Evolutionary conservation across 495 filamentous ascomycete genomes (phyloP), one percentile per base, ranked within the genome.

Genomic region (Cetradonia linearis): DNA sequence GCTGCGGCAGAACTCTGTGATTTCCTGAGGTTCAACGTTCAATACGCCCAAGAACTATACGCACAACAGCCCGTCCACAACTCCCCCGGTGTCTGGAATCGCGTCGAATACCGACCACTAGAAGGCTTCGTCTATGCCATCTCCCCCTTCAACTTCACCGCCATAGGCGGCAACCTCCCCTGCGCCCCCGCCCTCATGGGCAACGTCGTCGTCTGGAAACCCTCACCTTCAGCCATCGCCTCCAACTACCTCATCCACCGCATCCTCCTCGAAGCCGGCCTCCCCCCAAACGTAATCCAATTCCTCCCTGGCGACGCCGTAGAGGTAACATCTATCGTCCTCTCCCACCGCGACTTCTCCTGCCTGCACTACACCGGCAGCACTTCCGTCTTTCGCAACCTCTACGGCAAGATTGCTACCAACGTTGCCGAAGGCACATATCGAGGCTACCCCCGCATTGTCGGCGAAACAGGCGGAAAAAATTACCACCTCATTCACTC

Each of bases 131-230:
- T 94, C 40, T 93, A 93, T 65, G 86, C 88, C 23, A 77, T 93
- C 70, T 86, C 84, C 23, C 89, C 89, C 13, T 94, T 94, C 78
- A 93, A 94, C 74, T 93, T 93, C 73, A 93, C 89, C 9, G 89
- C 89, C 54, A 85, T 94, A 61, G 88, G 82, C 10, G 89, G 85
- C 34, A 92, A 89, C 69, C 75, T 94, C 18, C 80, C 86, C 34
- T 84, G 80, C 16, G 78, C 82, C 0, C 87, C 88, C 5, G 87
- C 87, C 1, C 72, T 93, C 50, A 78, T 92, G 74, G 89, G 89
- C 60, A 94, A 94, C 69, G 89, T 92, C 0, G 88, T 93, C 20
- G 72, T 94, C 30, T 94, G 89, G 89, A 94, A 94, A 73, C 89
- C 89, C 2, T 89, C 86, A 14, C 88, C 89, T 49, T 85, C 76